A percentile compares a stretch with the other conserved stretches of the same genome.
These are phyloP conservation scores for Lepidium didymum DNA, from an alignment of 345 rosid genomes.

Conservation along the genomic window DNA sequence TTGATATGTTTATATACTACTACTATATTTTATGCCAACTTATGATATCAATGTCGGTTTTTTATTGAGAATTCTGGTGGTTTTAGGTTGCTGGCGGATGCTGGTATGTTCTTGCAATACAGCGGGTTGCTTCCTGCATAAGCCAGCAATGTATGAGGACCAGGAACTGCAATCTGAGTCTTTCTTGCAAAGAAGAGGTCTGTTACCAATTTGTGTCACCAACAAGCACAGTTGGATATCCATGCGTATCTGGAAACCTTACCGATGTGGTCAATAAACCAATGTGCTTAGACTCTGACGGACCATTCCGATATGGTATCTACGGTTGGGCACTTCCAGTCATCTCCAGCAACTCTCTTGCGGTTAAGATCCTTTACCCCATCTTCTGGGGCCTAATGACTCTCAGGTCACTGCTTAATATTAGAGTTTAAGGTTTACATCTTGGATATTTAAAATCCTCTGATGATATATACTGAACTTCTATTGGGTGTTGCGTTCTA, in stretches of 20 bases:
- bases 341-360: conserved; percentile 73
- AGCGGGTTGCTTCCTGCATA: conserved; percentile 72
- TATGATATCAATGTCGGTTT: not conserved
- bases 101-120: conserved; percentile 87
- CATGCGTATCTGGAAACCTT: conserved; percentile 48
- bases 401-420: conserved; percentile 49
- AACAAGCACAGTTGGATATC: conserved; percentile 23
- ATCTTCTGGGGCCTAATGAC: conserved; percentile 92
- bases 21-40: not conserved
- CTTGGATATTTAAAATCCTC: not conserved
- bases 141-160: conserved; percentile 50
- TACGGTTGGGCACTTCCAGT: conserved; percentile 76
- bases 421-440: not conserved
- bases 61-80: not conserved
- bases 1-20: not conserved
- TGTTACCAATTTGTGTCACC: conserved; percentile 46
- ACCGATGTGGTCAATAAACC: conserved; percentile 35
- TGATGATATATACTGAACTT: not conserved
- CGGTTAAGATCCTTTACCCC: conserved; percentile 76
- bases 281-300: conserved; percentile 57
- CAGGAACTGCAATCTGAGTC: conserved; percentile 39
- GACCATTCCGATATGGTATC: conserved; percentile 66
- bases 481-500: not conserved
- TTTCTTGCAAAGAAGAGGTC: conserved; percentile 62
- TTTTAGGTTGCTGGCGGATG: conserved; percentile 84